Conservation (phyloP, 2,329 filamentous ascomycete genomes). For the Clarireedia sp. region DNA sequence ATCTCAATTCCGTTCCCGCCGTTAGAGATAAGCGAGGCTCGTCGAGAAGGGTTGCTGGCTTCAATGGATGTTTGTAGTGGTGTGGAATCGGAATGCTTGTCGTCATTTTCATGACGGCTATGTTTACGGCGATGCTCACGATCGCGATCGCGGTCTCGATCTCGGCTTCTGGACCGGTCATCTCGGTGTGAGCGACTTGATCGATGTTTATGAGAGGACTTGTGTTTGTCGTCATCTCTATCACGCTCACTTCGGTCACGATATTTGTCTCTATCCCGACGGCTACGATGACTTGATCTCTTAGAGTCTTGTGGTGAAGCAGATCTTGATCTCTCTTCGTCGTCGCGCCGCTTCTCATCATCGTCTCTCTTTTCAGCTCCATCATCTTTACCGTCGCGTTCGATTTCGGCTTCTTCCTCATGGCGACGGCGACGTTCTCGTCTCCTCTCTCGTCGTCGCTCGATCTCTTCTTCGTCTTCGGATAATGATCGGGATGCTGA, state of each 20-base stretch:
- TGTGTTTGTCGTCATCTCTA: slow-evolving; percentile 34
- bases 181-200: slow-evolving; percentile 44
- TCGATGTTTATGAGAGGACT: slow-evolving; percentile 33
- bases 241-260: slow-evolving; percentile 38
- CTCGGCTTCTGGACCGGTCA: slow-evolving; percentile 34
- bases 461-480: slow-evolving; percentile 28
- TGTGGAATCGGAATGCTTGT: slow-evolving; percentile 14
- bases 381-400: slow-evolving; percentile 14
- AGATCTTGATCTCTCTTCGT: slow-evolving; percentile 53
- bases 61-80: slow-evolving; percentile 15
- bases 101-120: slow-evolving; percentile 21
- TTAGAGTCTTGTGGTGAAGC: slow-evolving; percentile 53
- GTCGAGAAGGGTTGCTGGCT: slow-evolving; percentile 11
- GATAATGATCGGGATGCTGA: slow-evolving; percentile 22
- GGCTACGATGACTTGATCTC: slow-evolving; percentile 51
- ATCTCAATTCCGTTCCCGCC: slow-evolving; percentile 25
- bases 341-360: slow-evolving; percentile 29
- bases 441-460: slow-evolving; percentile 26
- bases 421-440: slow-evolving; percentile 23
- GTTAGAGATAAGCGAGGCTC: slow-evolving; percentile 17
- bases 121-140: slow-evolving; percentile 32
- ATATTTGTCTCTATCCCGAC: slow-evolving; percentile 48
- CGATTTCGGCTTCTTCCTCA: slow-evolving; percentile 20
- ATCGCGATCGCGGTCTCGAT: slow-evolving; percentile 34
- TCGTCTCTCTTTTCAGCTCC: slow-evolving; percentile 13